phyloP scores from a whole-genome alignment of 2,329 filamentous ascomycete species.

The Fusarium napiforme region DNA sequence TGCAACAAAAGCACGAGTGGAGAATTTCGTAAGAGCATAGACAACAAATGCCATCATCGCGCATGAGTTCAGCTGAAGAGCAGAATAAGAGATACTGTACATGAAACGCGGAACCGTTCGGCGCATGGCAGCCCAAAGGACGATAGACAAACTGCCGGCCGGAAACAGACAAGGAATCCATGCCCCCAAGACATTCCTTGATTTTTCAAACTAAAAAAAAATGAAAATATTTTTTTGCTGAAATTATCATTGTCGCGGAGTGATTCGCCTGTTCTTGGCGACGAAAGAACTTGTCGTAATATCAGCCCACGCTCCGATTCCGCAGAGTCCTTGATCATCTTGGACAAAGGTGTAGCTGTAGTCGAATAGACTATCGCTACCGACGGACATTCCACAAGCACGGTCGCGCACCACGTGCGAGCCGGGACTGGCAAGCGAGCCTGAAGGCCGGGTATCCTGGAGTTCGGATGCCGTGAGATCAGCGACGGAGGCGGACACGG shows the following conservation, averaged over 20 bases:
- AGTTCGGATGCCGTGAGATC: constrained; percentile 26
- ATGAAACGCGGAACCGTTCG: constrained; percentile 28
- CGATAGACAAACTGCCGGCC: constrained; percentile 8
- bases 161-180: constrained; percentile 2
- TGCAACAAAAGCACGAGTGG: neutral
- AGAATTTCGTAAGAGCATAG: neutral
- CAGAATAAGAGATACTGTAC: constrained; percentile 8
- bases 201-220: neutral
- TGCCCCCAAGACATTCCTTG: constrained; percentile 10
- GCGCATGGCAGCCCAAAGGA: constrained; percentile 3
- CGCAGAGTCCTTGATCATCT: constrained; percentile 26
- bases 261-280: constrained; percentile 22
- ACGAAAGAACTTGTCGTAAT: constrained; percentile 13
- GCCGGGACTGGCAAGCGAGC: constrained; percentile 13
- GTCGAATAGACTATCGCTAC: constrained; percentile 6
- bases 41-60: neutral
- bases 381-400: constrained; percentile 18
- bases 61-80: constrained; percentile 9
- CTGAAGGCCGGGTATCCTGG: constrained; percentile 17
- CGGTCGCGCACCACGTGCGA: constrained; percentile 15
- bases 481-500: constrained; percentile 9
- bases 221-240: neutral
- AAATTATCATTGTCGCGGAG: constrained; percentile 22
- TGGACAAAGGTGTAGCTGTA: constrained; percentile 6
- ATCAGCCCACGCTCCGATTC: constrained; percentile 40